phyloP scores from a whole-genome alignment of 1,284 basidiomycete genomes.

The Pseudozyma hubeiensis region DNA sequence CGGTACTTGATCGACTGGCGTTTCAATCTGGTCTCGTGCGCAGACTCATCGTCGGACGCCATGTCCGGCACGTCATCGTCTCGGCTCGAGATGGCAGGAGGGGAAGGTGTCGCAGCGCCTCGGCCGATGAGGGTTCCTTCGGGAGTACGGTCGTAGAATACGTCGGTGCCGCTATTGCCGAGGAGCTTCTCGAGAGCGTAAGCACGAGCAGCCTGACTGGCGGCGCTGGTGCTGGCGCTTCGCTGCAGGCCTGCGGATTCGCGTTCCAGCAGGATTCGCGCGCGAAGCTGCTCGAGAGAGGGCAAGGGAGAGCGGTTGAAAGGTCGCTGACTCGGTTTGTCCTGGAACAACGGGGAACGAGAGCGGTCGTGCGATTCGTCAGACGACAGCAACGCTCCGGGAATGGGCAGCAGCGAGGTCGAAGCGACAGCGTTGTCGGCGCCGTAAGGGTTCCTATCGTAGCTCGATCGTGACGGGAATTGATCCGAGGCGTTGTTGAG shows the following conservation, averaged over 20 bases:
- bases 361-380: conserved; percentile 20
- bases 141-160: conserved; percentile 48
- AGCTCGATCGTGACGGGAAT: conserved; percentile 2
- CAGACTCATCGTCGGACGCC: conserved; percentile 45
- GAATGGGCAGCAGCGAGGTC: neutral
- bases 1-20: conserved; percentile 40
- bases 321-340: conserved; percentile 21
- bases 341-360: conserved; percentile 35
- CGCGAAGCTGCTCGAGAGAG: conserved; percentile 64
- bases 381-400: conserved; percentile 7
- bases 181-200: conserved; percentile 67
- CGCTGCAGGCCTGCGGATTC: conserved; percentile 52
- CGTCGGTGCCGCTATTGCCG: conserved; percentile 53
- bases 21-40: conserved; percentile 26
- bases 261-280: conserved; percentile 62
- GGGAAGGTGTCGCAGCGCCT: conserved; percentile 38
- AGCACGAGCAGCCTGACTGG: conserved; percentile 63
- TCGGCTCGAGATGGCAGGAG: conserved; percentile 12
- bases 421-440: conserved; percentile 11
- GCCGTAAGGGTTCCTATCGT: neutral
- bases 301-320: conserved; percentile 57
- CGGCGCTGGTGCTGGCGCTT: conserved; percentile 61
- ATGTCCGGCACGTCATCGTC: conserved; percentile 27
- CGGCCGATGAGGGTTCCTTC: conserved; percentile 41
- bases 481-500: conserved; percentile 6